phyloP scores from a whole-genome alignment of 2,329 filamentous ascomycete genomes.

The Fusarium sp. region DNA sequence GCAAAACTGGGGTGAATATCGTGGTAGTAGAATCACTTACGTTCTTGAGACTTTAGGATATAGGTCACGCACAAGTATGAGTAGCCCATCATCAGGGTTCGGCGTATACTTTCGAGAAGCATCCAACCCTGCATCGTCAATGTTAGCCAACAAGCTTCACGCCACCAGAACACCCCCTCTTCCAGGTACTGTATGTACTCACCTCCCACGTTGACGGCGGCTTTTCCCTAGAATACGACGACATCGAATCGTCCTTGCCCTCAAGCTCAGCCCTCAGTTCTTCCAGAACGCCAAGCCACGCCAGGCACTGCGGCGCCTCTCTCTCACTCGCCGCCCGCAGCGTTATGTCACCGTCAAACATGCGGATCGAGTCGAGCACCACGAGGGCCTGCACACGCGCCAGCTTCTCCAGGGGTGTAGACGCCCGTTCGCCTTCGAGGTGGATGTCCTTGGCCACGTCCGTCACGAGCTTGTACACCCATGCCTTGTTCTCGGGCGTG shows the following conservation, averaged over 20 bases:
- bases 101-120: conserved; percentile 53
- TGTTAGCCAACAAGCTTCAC: neutral
- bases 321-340: conserved; percentile 53
- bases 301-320: conserved; percentile 48
- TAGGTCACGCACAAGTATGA: conserved; percentile 47
- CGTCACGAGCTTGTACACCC: conserved; percentile 51
- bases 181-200: conserved; percentile 11
- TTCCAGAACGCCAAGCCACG: conserved; percentile 50
- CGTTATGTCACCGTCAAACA: conserved; percentile 55
- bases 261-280: conserved; percentile 49
- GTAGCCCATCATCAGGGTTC: conserved; percentile 49
- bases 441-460: conserved; percentile 51
- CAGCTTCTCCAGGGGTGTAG: conserved; percentile 50
- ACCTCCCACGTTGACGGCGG: conserved; percentile 56
- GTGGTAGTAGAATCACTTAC: conserved; percentile 36
- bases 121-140: conserved; percentile 49
- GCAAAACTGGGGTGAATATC: neutral
- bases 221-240: conserved; percentile 41
- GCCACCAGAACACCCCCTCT: neutral
- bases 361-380: conserved; percentile 52
- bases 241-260: conserved; percentile 33
- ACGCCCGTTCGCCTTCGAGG: conserved; percentile 46
- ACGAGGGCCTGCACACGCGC: conserved; percentile 55
- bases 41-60: conserved; percentile 47
- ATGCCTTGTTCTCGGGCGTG: conserved; percentile 50